These are phyloP conservation scores for Takakia lepidozioides DNA, from an alignment of 225 moss, liverwort and hornwort genomes.

Conservation along the genomic window DNA sequence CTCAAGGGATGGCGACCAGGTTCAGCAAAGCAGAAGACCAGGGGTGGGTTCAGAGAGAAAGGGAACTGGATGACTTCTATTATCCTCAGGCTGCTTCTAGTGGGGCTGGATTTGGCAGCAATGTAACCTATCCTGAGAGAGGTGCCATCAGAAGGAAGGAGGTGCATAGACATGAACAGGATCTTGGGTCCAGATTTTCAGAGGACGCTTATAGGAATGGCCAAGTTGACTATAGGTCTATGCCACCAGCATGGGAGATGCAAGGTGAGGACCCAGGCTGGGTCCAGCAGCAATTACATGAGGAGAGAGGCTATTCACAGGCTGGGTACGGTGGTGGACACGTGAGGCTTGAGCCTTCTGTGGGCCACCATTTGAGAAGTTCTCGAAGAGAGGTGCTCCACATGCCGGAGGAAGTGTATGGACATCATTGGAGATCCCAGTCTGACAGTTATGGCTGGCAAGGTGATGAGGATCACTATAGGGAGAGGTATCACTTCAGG, in stretches of 20 bases:
- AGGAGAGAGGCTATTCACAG: slow-evolving; percentile 6
- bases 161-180: slow-evolving; percentile 11
- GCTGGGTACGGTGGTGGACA: slow-evolving; percentile 14
- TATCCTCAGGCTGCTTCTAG: too few relatives aligned
- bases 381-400: not conserved
- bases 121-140: slow-evolving; percentile 11
- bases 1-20: too few relatives aligned
- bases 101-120: not conserved
- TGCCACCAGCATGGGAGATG: slow-evolving; percentile 24
- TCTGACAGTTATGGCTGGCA: slow-evolving; percentile 39
- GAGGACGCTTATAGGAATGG: slow-evolving; percentile 27
- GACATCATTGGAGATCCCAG: slow-evolving; percentile 22
- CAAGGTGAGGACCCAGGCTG: slow-evolving; percentile 17
- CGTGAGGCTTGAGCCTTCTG: too few relatives aligned
- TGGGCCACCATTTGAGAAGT: too few relatives aligned
- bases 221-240: slow-evolving; percentile 18
- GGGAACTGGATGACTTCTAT: slow-evolving; percentile 10
- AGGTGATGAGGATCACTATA: slow-evolving; percentile 19
- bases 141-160: slow-evolving; percentile 3
- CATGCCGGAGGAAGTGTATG: slow-evolving; percentile 20
- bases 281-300: slow-evolving; percentile 11
- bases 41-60: slow-evolving; percentile 15
- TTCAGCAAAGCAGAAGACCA: too few relatives aligned
- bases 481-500: slow-evolving; percentile 13
- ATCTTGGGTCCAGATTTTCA: slow-evolving; percentile 13